Evolutionary conservation across 371 early-diverging fungal genomes (phyloP).

Genomic region (Mucor racemosus): DNA sequence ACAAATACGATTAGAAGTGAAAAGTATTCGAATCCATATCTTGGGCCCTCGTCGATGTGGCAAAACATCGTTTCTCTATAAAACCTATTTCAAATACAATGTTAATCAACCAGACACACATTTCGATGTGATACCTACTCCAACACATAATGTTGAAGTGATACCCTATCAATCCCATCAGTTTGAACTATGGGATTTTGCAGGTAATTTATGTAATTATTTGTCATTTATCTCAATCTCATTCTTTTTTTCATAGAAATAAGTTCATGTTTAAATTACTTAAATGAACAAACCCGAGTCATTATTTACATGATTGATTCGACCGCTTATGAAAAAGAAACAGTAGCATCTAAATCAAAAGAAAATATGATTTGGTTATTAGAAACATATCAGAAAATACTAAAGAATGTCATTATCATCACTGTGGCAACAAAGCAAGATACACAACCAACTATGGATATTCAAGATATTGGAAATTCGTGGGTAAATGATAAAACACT

Average conservation of each 20-base stretch:
- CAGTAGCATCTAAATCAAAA: conserved; percentile 25
- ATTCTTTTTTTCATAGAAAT: conserved; percentile 27
- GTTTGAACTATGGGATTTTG: conserved; percentile 45
- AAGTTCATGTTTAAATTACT: conserved; percentile 22
- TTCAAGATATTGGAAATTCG: conserved; percentile 38
- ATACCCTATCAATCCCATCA: conserved; percentile 27
- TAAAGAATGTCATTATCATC: conserved; percentile 36
- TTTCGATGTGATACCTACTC: conserved; percentile 41
- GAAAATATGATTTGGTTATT: conserved; percentile 38
- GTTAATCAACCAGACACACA: conserved; percentile 31
- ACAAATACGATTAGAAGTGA: not conserved
- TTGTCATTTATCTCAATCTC: not conserved
- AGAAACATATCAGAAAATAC: conserved; percentile 17
- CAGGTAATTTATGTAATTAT: conserved; percentile 25
- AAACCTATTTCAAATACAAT: conserved; percentile 38
- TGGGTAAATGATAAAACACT: conserved; percentile 34
- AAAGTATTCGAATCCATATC: conserved; percentile 23
- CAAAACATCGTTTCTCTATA: conserved; percentile 46
- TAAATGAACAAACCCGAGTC: conserved; percentile 31
- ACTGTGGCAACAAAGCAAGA: conserved; percentile 41
- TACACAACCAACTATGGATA: conserved; percentile 24
- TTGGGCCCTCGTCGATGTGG: conserved; percentile 40
- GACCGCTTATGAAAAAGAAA: conserved; percentile 19
- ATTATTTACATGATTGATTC: conserved; percentile 41
- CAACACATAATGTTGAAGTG: conserved; percentile 37